Evolutionary conservation across 768 basidiomycete genomes (phyloP), one percentile per base, ranked within the genome.

Genomic region (Termitomyces sp.): DNA sequence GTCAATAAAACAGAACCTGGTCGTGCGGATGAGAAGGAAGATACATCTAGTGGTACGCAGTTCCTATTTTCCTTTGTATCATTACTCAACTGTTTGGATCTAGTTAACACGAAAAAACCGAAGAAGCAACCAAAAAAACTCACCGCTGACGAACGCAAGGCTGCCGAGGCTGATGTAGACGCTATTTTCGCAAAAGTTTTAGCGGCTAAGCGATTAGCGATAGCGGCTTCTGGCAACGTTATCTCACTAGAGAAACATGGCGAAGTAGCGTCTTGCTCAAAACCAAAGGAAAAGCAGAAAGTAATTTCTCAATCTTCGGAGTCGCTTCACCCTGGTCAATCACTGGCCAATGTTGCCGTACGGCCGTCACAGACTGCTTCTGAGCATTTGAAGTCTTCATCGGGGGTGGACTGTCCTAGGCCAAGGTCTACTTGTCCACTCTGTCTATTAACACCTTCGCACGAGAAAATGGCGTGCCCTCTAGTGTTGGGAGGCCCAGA

Each of bases 401-500:
- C 14, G n/a, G 28, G 9, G 48, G 30, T 5, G n/a, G 23, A 33
- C 23, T 37, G 23, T 46, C 19, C 31, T n/a, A 40, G 40, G 45
- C n/a, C 44, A 40, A 31, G 9, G 26, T 31, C 47, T 51, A 33
- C 57, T 9, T 81, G 84, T 58, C 77, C 76, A 41, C 68, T 82
- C 21, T 86, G 84, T 66, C 67, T 70, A 19, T 66, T 66, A 45
- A 59, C 61, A 4, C 76, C 79, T 7, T 69, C 72, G 40, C 85
- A 86, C 59, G 68, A 73, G 52, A 77, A 75, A n/a, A 72, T 72
- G 50, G 66, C 66, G 44, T 86, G 85, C 64, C 80, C 80, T 5
- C 65, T 76, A 23, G 70, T 86, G 26, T 56, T 69, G 26, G 72
- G 71, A 38, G 79, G 81, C 10, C 63, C 75, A 0, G 66, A 69